phyloP scores from a whole-genome alignment of 305 asterid genomes.

The Euphrasia arctica region DNA sequence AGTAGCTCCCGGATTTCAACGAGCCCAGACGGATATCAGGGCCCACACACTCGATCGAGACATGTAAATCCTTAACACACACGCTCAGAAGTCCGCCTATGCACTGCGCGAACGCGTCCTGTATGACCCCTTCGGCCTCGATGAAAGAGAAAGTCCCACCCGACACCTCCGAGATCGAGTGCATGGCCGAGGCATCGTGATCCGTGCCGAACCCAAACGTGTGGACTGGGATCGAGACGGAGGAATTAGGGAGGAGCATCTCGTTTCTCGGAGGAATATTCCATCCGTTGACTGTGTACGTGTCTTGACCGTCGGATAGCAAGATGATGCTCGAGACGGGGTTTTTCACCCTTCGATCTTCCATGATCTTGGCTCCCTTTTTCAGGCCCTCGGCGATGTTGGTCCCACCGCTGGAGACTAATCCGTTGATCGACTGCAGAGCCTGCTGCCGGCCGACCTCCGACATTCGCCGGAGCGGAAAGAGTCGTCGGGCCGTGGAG shows the following conservation, averaged over 20 bases:
- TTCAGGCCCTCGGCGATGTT: conserved; percentile 90
- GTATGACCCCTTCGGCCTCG: conserved; percentile 80
- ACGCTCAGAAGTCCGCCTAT: conserved; percentile 95
- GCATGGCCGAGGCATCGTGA: conserved; percentile 90
- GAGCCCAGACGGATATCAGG: conserved; percentile 43
- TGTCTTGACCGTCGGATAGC: conserved; percentile 90
- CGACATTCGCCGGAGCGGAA: conserved; percentile 79
- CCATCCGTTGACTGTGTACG: conserved; percentile 59
- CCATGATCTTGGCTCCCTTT: conserved; percentile 81
- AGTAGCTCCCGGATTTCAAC: conserved; percentile 73
- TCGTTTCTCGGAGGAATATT: conserved; percentile 43
- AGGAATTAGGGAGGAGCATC: conserved; percentile 59
- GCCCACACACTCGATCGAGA: conserved; percentile 48
- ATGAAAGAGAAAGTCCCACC: conserved; percentile 95
- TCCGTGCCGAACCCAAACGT: conserved; percentile 85
- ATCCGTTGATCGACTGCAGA: conserved; percentile 65
- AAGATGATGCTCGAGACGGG: conserved; percentile 75
- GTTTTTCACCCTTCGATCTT: conserved; percentile 71
- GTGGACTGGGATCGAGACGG: conserved; percentile 72
- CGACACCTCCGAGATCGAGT: conserved; percentile 75
- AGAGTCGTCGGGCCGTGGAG: conserved; percentile 85
- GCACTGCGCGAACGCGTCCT: conserved; percentile 97
- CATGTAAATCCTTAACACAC: conserved; percentile 63
- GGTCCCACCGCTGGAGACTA: conserved; percentile 84
- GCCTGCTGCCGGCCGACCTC: conserved; percentile 82